Base-by-base conservation (phyloP, 352 stramenopile genomes). In the Pythium aphanidermatum region DNA sequence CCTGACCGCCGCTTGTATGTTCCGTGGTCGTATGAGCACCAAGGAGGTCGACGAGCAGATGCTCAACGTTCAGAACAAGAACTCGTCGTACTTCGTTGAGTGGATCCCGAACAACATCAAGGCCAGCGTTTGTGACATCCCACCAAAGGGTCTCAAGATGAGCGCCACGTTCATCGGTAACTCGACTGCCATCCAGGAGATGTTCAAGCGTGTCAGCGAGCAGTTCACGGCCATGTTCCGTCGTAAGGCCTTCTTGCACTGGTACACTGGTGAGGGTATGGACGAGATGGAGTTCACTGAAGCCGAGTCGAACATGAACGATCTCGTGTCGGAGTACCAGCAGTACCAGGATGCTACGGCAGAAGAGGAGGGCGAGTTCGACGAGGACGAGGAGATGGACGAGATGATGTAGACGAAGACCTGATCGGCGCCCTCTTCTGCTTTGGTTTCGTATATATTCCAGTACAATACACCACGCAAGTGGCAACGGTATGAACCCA, bases 261-360 rank as follows among this genome's bases (percentile, higher is more conserved):
- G 97, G 97, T 99, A 99, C 87, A 99, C 97, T 35, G 97, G 97
- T 37, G 97, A 99, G 79, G 97, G 97, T 70, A 99, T 99, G 97
- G 97, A 99, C 63, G 97, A 99, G 76, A 99, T 99, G 97, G 97
- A 99, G 79, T 99, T 99, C 83, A 99, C 97, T 37, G 97, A 99
- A 83, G 97, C 97, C 27, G 97, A 99, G 79, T 99, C 94, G 51
- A 99, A 99, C 93, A 98, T 99, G 93, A 99, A 99, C 77, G 97
- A 99, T 79, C 78, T 99, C 50, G 96, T 99, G 40, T 99, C 96
- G 39, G 97, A 99, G 76, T 99, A 99, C 83, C 97, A 99, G 80
- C 97, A 99, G 75, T 99, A 99, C 83, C 97, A 99, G 73, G 97
- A 99, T 61, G 97, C 96, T 32, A 99, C 96, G 49, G 95, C 94